These are phyloP conservation scores for Chiua sp. DNA, from an alignment of 1,284 basidiomycete genomes.

Conservation along the genomic window DNA sequence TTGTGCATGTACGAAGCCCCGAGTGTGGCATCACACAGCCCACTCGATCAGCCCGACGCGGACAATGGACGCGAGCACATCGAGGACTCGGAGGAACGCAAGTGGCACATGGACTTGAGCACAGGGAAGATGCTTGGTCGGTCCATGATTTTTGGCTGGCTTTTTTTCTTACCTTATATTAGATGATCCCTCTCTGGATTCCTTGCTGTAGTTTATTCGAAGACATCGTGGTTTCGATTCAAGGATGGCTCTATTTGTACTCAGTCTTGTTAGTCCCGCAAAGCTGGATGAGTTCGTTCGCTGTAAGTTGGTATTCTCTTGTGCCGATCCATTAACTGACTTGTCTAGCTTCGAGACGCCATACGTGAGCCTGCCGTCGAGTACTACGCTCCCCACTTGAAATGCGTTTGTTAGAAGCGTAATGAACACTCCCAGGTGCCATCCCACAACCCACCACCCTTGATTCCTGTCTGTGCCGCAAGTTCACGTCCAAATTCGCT, in stretches of 20 bases:
- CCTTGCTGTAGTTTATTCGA: conserved; percentile 84
- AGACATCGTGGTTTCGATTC: conserved; percentile 90
- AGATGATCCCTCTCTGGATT: conserved; percentile 84
- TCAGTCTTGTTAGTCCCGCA: conserved; percentile 84
- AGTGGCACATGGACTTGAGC: conserved; percentile 76
- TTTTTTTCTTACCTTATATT: conserved; percentile 5
- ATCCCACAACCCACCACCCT: no score
- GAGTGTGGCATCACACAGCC: conserved; percentile 46
- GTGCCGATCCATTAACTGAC: conserved; percentile 6
- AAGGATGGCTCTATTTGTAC: conserved; percentile 90
- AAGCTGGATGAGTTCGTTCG: conserved; percentile 88
- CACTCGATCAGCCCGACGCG: conserved; percentile 57
- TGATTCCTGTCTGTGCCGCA: no score
- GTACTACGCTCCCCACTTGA: no score
- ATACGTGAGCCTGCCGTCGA: conserved; percentile 81
- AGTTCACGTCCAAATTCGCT: no score
- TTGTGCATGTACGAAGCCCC: conserved; percentile 78
- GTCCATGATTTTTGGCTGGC: no score
- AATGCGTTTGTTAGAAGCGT: no score
- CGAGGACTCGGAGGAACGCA: conserved; percentile 74
- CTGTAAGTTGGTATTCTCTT: conserved; percentile 45
- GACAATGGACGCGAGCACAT: conserved; percentile 60
- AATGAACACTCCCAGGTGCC: no score
- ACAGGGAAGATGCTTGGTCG: conserved; percentile 37
- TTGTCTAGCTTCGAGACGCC: conserved; percentile 79